phyloP scores from a whole-genome alignment of 179 eudicot species.

The Amaranthus tricolor region DNA sequence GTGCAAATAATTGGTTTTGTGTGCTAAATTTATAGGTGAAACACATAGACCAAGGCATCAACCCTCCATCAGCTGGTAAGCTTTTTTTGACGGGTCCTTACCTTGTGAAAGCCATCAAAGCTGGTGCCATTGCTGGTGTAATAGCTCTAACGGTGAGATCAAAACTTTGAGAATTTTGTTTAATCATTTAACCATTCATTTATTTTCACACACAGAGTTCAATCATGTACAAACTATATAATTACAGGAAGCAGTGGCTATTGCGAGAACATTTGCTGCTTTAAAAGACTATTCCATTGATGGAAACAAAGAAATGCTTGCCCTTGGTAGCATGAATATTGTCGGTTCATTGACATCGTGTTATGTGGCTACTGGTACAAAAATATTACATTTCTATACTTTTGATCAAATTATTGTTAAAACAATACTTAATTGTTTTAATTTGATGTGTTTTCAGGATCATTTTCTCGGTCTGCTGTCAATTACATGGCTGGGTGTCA shows the following conservation, averaged over 20 bases:
- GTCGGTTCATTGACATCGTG: slow-evolving; percentile 39
- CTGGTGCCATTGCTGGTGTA: slow-evolving; percentile 31
- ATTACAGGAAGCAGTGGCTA: slow-evolving; percentile 38
- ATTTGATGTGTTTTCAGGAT: slow-evolving; percentile 42
- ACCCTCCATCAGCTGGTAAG: slow-evolving; percentile 21
- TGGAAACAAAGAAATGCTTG: slow-evolving; percentile 37
- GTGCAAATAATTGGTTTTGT: background rate
- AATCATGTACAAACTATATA: background rate
- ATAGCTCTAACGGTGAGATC: slow-evolving; percentile 31
- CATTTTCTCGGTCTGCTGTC: slow-evolving; percentile 82
- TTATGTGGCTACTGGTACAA: slow-evolving; percentile 31
- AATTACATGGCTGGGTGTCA: slow-evolving; percentile 80
- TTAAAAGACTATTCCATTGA: slow-evolving; percentile 29
- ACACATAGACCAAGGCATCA: slow-evolving; percentile 31
- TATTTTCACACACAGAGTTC: background rate
- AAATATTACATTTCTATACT: background rate
- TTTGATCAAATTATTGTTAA: background rate
- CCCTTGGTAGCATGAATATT: slow-evolving; percentile 36
- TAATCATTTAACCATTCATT: background rate
- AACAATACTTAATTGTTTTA: background rate
- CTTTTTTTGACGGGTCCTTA: slow-evolving; percentile 25
- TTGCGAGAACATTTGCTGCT: slow-evolving; percentile 38
- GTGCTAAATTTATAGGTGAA: slow-evolving; percentile 13
- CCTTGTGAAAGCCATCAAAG: slow-evolving; percentile 25
- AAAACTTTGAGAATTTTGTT: background rate